Evolutionary conservation across 2,329 filamentous ascomycete genomes (phyloP).

Genomic region (Chalaropsis thielavioides): DNA sequence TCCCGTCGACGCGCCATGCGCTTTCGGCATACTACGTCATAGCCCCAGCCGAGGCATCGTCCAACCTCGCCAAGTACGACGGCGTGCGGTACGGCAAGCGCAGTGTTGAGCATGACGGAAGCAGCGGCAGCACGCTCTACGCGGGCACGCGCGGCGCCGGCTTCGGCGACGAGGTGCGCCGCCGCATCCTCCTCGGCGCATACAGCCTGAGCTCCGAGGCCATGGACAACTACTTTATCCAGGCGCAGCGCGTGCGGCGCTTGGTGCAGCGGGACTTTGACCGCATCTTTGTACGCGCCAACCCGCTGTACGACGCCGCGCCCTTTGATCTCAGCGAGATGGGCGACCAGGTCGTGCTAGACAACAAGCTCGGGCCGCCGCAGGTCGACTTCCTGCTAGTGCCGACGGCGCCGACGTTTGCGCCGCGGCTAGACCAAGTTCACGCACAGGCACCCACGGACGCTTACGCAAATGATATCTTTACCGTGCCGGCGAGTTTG

Average conservation of each 20-base stretch:
- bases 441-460: slow-evolving; percentile 43
- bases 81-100: slow-evolving; percentile 78
- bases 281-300: slow-evolving; percentile 52
- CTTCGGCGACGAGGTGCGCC: slow-evolving; percentile 73
- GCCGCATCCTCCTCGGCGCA: slow-evolving; percentile 75
- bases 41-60: slow-evolving; percentile 86
- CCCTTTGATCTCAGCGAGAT: slow-evolving; percentile 48
- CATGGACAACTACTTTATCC: slow-evolving; percentile 92
- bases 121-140: slow-evolving; percentile 50
- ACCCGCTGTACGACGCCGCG: slow-evolving; percentile 46
- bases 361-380: slow-evolving; percentile 41
- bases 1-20: slow-evolving; percentile 72
- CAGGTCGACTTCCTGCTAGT: slow-evolving; percentile 77
- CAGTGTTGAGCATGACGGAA: slow-evolving; percentile 29
- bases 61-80: slow-evolving; percentile 93
- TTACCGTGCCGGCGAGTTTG: slow-evolving; percentile 87
- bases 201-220: slow-evolving; percentile 82
- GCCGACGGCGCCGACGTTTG: slow-evolving; percentile 67
- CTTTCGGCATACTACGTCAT: slow-evolving; percentile 91
- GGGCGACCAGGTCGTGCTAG: slow-evolving; percentile 35
- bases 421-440: slow-evolving; percentile 51
- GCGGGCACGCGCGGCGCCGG: slow-evolving; percentile 56
- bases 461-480: slow-evolving; percentile 82
- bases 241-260: slow-evolving; percentile 76
- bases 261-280: slow-evolving; percentile 82